phyloP scores from a whole-genome alignment of 495 filamentous ascomycete species.

The Aspergillus homomorphus region DNA sequence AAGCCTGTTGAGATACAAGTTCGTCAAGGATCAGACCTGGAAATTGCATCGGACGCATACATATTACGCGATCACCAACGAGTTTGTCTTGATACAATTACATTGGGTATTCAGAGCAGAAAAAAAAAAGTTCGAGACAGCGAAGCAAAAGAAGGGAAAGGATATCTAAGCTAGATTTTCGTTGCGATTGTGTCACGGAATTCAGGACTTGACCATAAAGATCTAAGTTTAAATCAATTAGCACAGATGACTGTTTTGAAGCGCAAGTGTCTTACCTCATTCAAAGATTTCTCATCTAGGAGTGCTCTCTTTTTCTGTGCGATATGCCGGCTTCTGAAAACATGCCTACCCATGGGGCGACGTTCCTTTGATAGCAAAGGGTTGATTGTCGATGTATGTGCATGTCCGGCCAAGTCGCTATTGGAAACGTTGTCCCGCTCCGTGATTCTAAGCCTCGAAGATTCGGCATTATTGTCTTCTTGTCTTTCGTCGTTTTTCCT shows the following conservation, averaged over 20 bases:
- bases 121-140: no score
- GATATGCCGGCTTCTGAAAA: constrained; percentile 68
- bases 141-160: no score
- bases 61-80: no score
- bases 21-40: no score
- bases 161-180: no score
- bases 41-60: no score
- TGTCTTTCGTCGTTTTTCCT: constrained; percentile 49
- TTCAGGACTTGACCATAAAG: constrained; percentile 64
- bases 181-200: no score
- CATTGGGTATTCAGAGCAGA: no score
- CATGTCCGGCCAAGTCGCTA: constrained; percentile 24
- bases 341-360: constrained; percentile 53
- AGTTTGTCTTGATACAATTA: no score
- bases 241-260: constrained; percentile 3
- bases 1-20: no score
- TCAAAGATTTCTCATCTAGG: constrained; percentile 67
- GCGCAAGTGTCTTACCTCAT: constrained; percentile 55
- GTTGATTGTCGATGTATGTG: constrained; percentile 17
- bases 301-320: constrained; percentile 74
- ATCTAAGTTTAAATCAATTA: constrained; percentile 51
- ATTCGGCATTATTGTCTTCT: constrained; percentile 13
- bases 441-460: constrained; percentile 15
- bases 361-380: constrained; percentile 36
- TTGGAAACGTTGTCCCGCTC: constrained; percentile 10